Evolutionary conservation across 352 stramenopile species (phyloP).

Genomic region (Phytophthora hybrid): DNA sequence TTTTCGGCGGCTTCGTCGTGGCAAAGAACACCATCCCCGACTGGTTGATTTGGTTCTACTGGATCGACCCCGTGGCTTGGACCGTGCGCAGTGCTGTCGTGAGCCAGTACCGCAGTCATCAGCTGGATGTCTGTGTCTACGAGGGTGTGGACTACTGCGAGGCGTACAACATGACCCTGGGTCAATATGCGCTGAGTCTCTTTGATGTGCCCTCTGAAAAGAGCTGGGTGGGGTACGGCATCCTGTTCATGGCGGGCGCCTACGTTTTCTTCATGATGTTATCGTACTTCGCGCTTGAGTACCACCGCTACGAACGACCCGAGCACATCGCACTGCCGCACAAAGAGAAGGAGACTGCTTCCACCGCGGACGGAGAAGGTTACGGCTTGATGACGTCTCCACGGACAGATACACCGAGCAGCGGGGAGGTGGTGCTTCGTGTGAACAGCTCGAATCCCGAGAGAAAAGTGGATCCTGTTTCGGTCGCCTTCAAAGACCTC

Average conservation of each 20-base stretch:
- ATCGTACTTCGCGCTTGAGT: constrained; percentile 62
- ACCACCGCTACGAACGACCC: constrained; percentile 64
- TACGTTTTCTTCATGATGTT: constrained; percentile 71
- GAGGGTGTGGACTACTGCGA: constrained; percentile 53
- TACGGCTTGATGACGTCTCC: constrained; percentile 46
- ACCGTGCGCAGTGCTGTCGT: constrained; percentile 52
- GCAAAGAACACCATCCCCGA: constrained; percentile 60
- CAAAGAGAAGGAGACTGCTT: constrained; percentile 21
- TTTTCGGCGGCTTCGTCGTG: constrained; percentile 74
- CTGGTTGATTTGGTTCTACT: constrained; percentile 80
- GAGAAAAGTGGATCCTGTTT: constrained; percentile 48
- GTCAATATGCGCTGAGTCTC: constrained; percentile 54
- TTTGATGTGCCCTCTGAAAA: constrained; percentile 58
- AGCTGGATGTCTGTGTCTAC: constrained; percentile 51
- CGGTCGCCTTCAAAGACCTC: constrained; percentile 65
- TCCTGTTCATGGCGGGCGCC: constrained; percentile 54
- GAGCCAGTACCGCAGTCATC: constrained; percentile 52
- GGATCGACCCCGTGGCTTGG: constrained; percentile 75
- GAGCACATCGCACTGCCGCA: constrained; percentile 52
- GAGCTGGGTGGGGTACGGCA: constrained; percentile 50
- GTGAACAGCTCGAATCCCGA: constrained; percentile 30
- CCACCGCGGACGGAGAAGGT: constrained; percentile 8
- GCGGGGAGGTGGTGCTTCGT: constrained; percentile 36
- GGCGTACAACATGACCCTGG: constrained; percentile 53
- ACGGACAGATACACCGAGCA: constrained; percentile 12